These are phyloP conservation scores for Aspergillus candidus DNA, from an alignment of 2,329 filamentous ascomycete species.

Conservation along the genomic window DNA sequence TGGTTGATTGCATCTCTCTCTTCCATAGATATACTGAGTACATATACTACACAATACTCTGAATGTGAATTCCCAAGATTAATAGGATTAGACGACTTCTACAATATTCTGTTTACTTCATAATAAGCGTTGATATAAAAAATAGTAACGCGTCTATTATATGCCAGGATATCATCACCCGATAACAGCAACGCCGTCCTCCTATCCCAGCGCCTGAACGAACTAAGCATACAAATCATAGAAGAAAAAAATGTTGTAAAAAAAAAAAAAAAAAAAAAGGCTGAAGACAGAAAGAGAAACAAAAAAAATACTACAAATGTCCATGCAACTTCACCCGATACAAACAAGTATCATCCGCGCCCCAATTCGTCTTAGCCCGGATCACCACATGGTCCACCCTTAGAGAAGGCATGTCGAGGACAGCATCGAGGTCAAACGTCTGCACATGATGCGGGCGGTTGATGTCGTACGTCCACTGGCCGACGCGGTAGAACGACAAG, in stretches of 20 bases:
- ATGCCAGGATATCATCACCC: too few relatives aligned
- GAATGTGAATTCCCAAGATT: neutral
- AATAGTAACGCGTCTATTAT: too few relatives aligned
- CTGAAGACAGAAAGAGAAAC: neutral
- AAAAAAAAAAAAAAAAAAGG: too few relatives aligned
- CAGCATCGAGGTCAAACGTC: conserved; percentile 32
- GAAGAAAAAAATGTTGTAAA: too few relatives aligned
- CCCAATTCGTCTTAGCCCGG: conserved; percentile 41
- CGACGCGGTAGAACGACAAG: conserved; percentile 34
- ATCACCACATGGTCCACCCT: conserved; percentile 37
- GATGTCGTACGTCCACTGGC: conserved; percentile 36
- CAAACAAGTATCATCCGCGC: conserved; percentile 39
- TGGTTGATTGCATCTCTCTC: too few relatives aligned
- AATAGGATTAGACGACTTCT: neutral
- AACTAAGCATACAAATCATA: too few relatives aligned
- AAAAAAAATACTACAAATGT: conserved; percentile 17
- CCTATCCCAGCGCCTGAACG: too few relatives aligned
- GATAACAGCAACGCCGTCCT: too few relatives aligned
- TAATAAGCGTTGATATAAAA: too few relatives aligned
- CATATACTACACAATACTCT: neutral
- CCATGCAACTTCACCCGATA: conserved; percentile 44
- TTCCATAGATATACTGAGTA: too few relatives aligned
- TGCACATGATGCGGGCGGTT: conserved; percentile 32
- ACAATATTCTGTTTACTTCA: too few relatives aligned
- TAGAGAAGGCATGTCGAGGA: conserved; percentile 30